Base-by-base conservation (phyloP, 2,329 filamentous ascomycete genomes). In the Emergomyces orientalis region DNA sequence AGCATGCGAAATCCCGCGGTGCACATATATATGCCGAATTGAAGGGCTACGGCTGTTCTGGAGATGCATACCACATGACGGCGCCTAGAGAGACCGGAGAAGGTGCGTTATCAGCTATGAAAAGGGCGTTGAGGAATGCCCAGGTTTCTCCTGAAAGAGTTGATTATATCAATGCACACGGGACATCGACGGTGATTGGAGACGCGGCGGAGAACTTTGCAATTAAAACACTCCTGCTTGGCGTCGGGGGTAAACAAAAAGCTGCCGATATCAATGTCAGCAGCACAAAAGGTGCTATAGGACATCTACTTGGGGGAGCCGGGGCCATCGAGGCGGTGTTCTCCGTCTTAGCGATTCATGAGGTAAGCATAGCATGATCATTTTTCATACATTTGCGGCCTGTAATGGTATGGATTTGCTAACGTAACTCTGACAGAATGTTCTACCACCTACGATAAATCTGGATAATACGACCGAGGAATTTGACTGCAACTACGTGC, bases 121-220 rank as follows among this genome's bases (percentile, higher is more conserved):
- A 84, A 72, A 85, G 85, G 67, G 92, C 93, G 0, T 76, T 99
- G 64, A 86, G 82, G 69, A 84, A 89, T 71, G 91, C 91, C 0
- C 76, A 81, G 0, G 71, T 96, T 45, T 80, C 80, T 60, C 92
- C 94, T 0, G 76, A 76, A 0, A 78, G 86, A 49, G 86, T 99
- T 4, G 90, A 92, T 73, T 99, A 99, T 73, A 84, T 99, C 72
- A 99, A 97, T 71, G 94, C 94, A 1, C 94, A 99, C 72, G 94
- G 93, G 0, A 99, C 94, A 1, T 90, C 89, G 27, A 99, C 93
- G 0, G 75, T 81, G 7, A 82, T 97, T 2, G 94, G 94, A 0
- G 94, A 99, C 76, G 83, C 84, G 27, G 93, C 94, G 1, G 94
- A 99, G 77, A 93, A 93, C 59, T 78, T 81, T 8, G 94, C 94